These are phyloP conservation scores for Torrubiellomyces zombiae DNA, from an alignment of 2,329 filamentous ascomycete species.

Conservation along the genomic window DNA sequence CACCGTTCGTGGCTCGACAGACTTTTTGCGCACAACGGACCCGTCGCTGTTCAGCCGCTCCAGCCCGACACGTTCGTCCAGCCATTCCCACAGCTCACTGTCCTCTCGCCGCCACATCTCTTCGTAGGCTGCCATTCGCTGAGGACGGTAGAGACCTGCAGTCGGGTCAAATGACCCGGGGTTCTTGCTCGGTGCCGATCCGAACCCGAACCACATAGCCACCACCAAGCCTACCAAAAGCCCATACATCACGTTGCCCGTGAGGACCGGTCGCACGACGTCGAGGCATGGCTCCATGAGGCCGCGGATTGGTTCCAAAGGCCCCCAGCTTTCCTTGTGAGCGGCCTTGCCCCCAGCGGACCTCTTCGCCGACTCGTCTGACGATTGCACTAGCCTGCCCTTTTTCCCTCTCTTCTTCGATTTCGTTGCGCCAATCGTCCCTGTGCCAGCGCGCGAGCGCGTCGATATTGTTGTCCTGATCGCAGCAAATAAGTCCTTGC, in stretches of 20 bases:
- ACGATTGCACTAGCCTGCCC: conserved; percentile 28
- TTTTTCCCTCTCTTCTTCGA: conserved; percentile 47
- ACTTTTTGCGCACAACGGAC: conserved; percentile 23
- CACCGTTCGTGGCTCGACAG: conserved; percentile 35
- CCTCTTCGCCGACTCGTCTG: conserved; percentile 21
- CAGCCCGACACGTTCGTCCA: conserved; percentile 71
- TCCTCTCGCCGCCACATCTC: conserved; percentile 85
- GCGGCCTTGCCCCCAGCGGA: conserved; percentile 24
- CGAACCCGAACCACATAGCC: conserved; percentile 56
- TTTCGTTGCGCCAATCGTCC: conserved; percentile 30
- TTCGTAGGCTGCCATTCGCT: conserved; percentile 71
- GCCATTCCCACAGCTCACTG: conserved; percentile 80
- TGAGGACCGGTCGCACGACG: conserved; percentile 54
- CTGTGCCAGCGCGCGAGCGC: conserved; percentile 35
- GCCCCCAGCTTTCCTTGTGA: conserved; percentile 48
- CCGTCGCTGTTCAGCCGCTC: conserved; percentile 33
- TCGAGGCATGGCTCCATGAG: conserved; percentile 54
- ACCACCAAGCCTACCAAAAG: conserved; percentile 58
- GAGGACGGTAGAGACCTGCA: conserved; percentile 25
- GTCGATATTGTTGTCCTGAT: conserved; percentile 58
- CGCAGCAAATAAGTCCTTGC: conserved; percentile 60
- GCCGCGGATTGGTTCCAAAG: conserved; percentile 61
- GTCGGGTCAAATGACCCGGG: conserved; percentile 18
- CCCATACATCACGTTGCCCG: conserved; percentile 60
- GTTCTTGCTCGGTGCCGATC: conserved; percentile 24